Percentiles rank a stretch among this genome's conserved stretches.
Conservation (phyloP, 2,329 filamentous ascomycete species). For the Onygenales sp. region DNA sequence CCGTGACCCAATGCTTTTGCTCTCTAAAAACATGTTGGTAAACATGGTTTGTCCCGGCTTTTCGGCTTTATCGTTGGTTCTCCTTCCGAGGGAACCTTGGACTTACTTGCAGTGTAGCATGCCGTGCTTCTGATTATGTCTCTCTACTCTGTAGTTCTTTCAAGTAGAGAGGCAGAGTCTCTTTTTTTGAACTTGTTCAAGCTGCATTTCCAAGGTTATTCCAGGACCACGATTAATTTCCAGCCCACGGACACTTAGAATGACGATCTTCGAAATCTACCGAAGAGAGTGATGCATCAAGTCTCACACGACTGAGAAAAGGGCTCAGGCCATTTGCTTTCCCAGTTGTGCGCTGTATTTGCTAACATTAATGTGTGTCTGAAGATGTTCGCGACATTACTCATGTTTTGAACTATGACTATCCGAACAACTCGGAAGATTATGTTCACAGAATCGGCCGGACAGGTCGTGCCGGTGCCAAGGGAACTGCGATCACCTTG, state of each 20-base stretch:
- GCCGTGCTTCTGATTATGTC: constrained; percentile 69
- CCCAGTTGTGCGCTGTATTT: constrained; percentile 45
- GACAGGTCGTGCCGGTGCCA: constrained; percentile 67
- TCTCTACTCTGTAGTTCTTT: constrained; percentile 53
- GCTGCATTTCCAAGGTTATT: constrained; percentile 63
- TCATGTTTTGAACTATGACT: constrained; percentile 99
- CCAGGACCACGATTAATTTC: constrained; percentile 53
- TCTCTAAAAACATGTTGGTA: constrained; percentile 77
- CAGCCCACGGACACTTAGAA: constrained; percentile 42
- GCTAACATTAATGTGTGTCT: constrained; percentile 63
- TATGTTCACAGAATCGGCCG: constrained; percentile 61
- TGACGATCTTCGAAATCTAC: constrained; percentile 34
- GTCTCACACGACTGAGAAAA: constrained; percentile 51
- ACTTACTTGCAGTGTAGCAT: constrained; percentile 62
- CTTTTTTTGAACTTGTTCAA: constrained; percentile 73
- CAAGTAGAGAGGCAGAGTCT: constrained; percentile 69
- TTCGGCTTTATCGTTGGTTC: constrained; percentile 70
- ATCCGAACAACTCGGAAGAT: constrained; percentile 81
- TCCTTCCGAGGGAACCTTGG: constrained; percentile 77
- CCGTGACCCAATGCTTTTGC: constrained; percentile 67
- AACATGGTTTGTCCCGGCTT: constrained; percentile 88
- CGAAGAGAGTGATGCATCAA: constrained; percentile 51
- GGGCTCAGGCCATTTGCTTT: constrained; percentile 39
- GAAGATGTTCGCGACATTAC: constrained; percentile 99
- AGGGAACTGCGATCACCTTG: constrained; percentile 93